A percentile compares a stretch with the other conserved stretches of the same genome.
Conservation (phyloP, 2,329 filamentous ascomycete species). For the Colletotrichum costaricense region DNA sequence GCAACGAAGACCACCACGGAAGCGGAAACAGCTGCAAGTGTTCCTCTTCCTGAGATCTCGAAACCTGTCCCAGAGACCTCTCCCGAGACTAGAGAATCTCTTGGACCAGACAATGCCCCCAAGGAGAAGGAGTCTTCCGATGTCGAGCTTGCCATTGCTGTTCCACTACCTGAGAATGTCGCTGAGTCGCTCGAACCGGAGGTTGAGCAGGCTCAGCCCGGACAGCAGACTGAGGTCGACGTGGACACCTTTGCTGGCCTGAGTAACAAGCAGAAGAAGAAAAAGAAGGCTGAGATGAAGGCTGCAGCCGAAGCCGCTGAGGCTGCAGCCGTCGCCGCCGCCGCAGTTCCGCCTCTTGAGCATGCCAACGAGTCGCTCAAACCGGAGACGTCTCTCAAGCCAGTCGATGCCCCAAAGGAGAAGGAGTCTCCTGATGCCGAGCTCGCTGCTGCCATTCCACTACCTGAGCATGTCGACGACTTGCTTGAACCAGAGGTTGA, state of each 20-base stretch:
- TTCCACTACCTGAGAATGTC: neutral
- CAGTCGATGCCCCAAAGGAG: neutral
- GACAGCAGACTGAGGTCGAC: conserved; percentile 31
- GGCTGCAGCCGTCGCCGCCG: no score
- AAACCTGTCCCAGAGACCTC: neutral
- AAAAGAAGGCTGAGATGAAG: neutral
- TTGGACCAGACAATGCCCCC: neutral
- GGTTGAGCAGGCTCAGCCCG: neutral
- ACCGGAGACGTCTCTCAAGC: neutral
- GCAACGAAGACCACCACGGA: neutral
- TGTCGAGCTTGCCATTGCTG: neutral
- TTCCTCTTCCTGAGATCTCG: neutral
- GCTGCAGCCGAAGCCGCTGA: neutral
- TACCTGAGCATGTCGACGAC: neutral
- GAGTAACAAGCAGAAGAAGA: neutral
- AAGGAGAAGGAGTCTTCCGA: neutral
- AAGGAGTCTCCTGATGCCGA: neutral
- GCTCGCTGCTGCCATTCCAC: neutral
- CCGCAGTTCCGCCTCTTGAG: neutral
- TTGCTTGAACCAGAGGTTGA: neutral
- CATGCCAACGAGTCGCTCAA: neutral
- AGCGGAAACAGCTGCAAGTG: neutral
- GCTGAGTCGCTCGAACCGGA: neutral
- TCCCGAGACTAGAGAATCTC: neutral
- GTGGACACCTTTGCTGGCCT: conserved; percentile 25